Conservation (phyloP, 1,284 basidiomycete genomes). For the Omphalotus olearius region DNA sequence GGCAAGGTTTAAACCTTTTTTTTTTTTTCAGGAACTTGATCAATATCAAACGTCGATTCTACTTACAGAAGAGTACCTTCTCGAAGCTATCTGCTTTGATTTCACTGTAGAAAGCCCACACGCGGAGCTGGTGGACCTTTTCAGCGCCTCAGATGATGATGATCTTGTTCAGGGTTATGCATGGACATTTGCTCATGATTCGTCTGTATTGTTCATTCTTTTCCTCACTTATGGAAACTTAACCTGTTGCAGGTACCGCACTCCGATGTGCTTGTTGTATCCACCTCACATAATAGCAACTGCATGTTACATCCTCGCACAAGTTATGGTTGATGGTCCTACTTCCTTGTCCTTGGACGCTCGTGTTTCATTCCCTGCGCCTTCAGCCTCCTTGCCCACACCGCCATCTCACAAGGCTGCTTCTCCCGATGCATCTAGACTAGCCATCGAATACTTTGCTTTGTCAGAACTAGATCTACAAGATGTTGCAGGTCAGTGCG, state of each 20-base stretch:
- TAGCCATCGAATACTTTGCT: conserved; percentile 61
- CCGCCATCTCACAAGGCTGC: conserved; percentile 71
- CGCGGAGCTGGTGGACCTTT: conserved; percentile 65
- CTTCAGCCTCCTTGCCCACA: conserved; percentile 63
- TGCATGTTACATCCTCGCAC: conserved; percentile 71
- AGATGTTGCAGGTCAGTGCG: conserved; percentile 53
- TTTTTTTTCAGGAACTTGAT: conserved; percentile 60
- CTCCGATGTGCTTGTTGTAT: conserved; percentile 69
- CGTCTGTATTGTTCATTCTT: conserved; percentile 44
- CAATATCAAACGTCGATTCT: conserved; percentile 73
- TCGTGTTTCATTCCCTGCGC: conserved; percentile 56
- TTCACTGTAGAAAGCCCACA: conserved; percentile 84
- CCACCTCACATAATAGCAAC: conserved; percentile 64
- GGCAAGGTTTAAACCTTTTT: conserved; percentile 3
- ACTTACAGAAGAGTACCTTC: conserved; percentile 75
- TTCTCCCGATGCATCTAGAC: conserved; percentile 64
- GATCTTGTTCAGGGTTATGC: conserved; percentile 61
- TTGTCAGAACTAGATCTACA: conserved; percentile 55
- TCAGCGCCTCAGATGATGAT: conserved; percentile 47
- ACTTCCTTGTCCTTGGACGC: conserved; percentile 69
- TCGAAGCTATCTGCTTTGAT: conserved; percentile 91
- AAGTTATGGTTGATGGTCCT: conserved; percentile 64
- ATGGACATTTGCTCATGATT: conserved; percentile 82
- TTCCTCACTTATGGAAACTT: conserved; percentile 5
- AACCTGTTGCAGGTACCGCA: conserved; percentile 54